phyloP scores from a whole-genome alignment of 352 stramenopile genomes.

The Globisporangium radiosum region DNA sequence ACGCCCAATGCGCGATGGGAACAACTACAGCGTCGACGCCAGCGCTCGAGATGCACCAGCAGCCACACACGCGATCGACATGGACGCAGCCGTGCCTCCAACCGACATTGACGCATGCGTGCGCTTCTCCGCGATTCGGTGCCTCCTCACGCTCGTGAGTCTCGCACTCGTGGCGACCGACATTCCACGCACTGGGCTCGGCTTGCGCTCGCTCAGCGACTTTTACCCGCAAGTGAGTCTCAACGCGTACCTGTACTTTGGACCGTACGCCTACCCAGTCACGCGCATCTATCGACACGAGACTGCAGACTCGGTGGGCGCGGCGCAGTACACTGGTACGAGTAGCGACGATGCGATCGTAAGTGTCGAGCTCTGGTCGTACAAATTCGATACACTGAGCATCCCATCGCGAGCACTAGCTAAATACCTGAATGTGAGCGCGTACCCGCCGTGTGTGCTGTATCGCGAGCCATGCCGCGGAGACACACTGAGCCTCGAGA shows the following conservation, averaged over 20 bases:
- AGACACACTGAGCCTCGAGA: constrained; percentile 14
- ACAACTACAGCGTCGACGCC: too few species aligned
- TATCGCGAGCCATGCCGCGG: constrained; percentile 3
- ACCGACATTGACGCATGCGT: constrained; percentile 9
- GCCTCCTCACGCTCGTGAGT: constrained; percentile 21
- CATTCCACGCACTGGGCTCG: constrained; percentile 38
- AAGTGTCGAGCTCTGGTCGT: constrained; percentile 14
- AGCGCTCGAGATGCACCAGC: too few species aligned
- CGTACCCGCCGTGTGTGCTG: constrained; percentile 3
- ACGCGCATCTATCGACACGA: constrained; percentile 13
- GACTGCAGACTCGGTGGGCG: constrained; percentile 12
- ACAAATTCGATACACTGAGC: constrained; percentile 31
- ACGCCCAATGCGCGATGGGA: too few species aligned
- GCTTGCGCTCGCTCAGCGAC: constrained; percentile 9
- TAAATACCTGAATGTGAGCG: constrained; percentile 1
- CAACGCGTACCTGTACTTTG: constrained; percentile 29
- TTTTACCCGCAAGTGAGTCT: constrained; percentile 18
- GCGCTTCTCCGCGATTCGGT: constrained; percentile 18
- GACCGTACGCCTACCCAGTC: constrained; percentile 35
- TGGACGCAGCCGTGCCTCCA: too few species aligned
- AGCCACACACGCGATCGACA: too few species aligned
- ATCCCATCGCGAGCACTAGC: constrained; percentile 11
- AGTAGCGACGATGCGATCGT: constrained; percentile 5
- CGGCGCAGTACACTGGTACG: neutral
- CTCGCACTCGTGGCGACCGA: constrained; percentile 32